Conservation (phyloP, 202 grass and related monocot species). For the Setaria italica region DNA sequence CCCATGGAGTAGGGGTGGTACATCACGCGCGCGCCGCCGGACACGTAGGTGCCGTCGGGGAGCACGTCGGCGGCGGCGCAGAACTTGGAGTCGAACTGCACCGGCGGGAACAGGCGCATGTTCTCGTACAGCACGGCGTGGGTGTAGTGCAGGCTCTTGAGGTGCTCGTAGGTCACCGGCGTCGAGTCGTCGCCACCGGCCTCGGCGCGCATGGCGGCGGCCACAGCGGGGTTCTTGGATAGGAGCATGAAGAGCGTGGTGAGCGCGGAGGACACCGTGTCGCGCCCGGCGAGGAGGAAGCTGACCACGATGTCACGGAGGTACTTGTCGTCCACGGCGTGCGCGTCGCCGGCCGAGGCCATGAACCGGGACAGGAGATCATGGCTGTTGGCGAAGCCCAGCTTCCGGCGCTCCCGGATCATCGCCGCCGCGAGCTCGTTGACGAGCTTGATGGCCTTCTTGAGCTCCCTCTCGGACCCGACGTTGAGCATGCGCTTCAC, state of each 20-base stretch:
- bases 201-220: constrained; percentile 56
- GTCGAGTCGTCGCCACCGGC: neutral
- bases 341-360: constrained; percentile 29
- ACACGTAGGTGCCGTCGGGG: constrained; percentile 78
- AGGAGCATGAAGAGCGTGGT: constrained; percentile 79
- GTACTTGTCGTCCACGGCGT: constrained; percentile 45
- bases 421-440: constrained; percentile 45
- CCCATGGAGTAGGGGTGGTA: constrained; percentile 92
- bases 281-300: constrained; percentile 80
- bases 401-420: constrained; percentile 53
- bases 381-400: constrained; percentile 45
- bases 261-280: constrained; percentile 75
- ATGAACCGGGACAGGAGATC: constrained; percentile 81
- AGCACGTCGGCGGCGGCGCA: constrained; percentile 62
- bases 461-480: constrained; percentile 63
- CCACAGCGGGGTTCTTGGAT: constrained; percentile 49
- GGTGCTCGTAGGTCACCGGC: constrained; percentile 45
- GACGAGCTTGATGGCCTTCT: constrained; percentile 44
- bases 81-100: constrained; percentile 85
- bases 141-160: constrained; percentile 70
- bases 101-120: constrained; percentile 75
- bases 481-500: constrained; percentile 66
- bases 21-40: constrained; percentile 58
- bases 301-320: constrained; percentile 70
- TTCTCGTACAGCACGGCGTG: constrained; percentile 79